phyloP scores from a whole-genome alignment of 768 basidiomycete species.

The Pholiota conissans region DNA sequence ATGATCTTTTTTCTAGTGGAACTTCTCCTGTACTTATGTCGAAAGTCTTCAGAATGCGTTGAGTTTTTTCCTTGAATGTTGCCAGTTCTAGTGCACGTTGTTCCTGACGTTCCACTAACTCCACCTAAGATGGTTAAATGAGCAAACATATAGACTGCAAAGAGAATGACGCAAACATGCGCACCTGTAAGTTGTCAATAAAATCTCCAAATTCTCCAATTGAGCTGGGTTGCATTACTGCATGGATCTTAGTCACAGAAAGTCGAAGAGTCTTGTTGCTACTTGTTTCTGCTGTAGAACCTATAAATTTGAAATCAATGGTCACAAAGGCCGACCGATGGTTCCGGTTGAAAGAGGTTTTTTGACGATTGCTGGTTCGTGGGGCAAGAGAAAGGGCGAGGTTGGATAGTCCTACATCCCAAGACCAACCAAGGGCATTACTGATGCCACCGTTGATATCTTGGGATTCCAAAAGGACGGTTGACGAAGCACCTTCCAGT shows the following conservation, averaged over 20 bases:
- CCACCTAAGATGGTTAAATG: slow-evolving; percentile 46
- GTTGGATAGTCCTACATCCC: slow-evolving; percentile 73
- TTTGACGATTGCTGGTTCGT: slow-evolving; percentile 35
- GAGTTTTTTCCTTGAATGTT: slow-evolving; percentile 82
- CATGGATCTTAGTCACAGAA: slow-evolving; percentile 75
- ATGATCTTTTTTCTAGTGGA: slow-evolving; percentile 38
- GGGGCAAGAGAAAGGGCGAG: slow-evolving; percentile 85
- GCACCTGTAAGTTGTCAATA: slow-evolving; percentile 82
- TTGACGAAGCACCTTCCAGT: slow-evolving; percentile 72
- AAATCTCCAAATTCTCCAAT: slow-evolving; percentile 90
- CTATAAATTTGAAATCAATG: slow-evolving; percentile 63
- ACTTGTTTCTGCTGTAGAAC: slow-evolving; percentile 24
- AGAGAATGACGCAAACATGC: slow-evolving; percentile 2
- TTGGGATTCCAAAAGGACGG: slow-evolving; percentile 72
- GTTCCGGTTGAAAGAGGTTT: slow-evolving; percentile 51
- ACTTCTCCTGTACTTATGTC: slow-evolving; percentile 58
- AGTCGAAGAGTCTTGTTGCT: slow-evolving; percentile 46
- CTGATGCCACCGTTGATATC: slow-evolving; percentile 66
- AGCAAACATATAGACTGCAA: neutral
- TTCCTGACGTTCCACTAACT: slow-evolving; percentile 72
- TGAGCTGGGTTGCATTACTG: slow-evolving; percentile 93
- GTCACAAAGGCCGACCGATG: slow-evolving; percentile 82
- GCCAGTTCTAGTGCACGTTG: slow-evolving; percentile 76
- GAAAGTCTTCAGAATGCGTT: slow-evolving; percentile 69
- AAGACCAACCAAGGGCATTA: slow-evolving; percentile 46